phyloP scores from a whole-genome alignment of 176 grass and related monocot genomes.

The bread wheat (Triticum aestivum) region IWGSC_CS_RefSeq_v2.1 NC_057811.1:178771047-178771546 shows the following conservation, averaged over 20 bases:
- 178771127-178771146: background rate
- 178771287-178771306: background rate
- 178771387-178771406: background rate
- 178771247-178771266: background rate
- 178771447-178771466: background rate
- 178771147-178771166: constrained; percentile 1
- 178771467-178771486: background rate
- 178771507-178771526: background rate
- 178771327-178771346: background rate
- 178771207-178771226: constrained; percentile 17
- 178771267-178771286: background rate
- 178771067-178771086: too few relatives aligned
- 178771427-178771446: background rate
- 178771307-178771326: background rate
- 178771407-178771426: background rate
- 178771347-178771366: background rate
- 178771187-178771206: constrained; percentile 12
- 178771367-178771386: background rate
- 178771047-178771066: background rate
- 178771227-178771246: background rate
- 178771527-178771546: background rate
- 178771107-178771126: too few relatives aligned
- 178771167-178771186: background rate
- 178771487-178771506: background rate
- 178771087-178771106: background rate